phyloP scores from a whole-genome alignment of 768 basidiomycete genomes.

The Galerina sulciceps region DNA sequence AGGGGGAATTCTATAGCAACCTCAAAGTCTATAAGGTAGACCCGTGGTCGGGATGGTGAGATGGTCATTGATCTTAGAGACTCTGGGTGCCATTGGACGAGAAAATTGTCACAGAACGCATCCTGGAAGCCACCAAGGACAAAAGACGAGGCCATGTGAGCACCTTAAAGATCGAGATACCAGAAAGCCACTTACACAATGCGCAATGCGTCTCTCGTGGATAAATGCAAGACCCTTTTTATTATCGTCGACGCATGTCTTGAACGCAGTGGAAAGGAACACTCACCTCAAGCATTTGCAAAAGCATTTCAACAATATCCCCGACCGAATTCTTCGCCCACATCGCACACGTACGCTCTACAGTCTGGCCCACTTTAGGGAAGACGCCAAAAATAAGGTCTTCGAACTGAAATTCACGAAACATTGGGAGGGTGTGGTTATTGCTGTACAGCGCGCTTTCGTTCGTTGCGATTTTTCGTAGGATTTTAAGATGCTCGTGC shows the following conservation, averaged over 20 bases:
- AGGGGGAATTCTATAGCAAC: conserved; percentile 28
- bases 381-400: conserved; percentile 32
- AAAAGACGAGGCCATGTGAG: not conserved
- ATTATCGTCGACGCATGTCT: not conserved
- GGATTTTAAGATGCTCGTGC: conserved; percentile 24
- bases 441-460: conserved; percentile 12
- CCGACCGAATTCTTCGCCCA: conserved; percentile 34
- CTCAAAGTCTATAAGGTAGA: conserved; percentile 37
- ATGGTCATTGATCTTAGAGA: conserved; percentile 19
- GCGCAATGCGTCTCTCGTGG: conserved; percentile 24
- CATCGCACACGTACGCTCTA: conserved; percentile 10
- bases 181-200: conserved; percentile 23
- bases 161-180: not conserved
- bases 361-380: conserved; percentile 20
- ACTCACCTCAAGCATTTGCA: conserved; percentile 32
- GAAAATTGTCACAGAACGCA: conserved; percentile 33
- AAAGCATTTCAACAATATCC: conserved; percentile 31
- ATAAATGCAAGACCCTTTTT: conserved; percentile 25
- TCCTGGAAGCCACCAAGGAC: conserved; percentile 19
- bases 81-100: conserved; percentile 35
- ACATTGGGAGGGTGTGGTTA: conserved; percentile 32
- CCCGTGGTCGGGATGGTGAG: conserved; percentile 25
- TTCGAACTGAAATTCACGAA: conserved; percentile 26
- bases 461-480: conserved; percentile 22
- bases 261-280: not conserved